Evolutionary conservation across 441 rosid species (phyloP).

Genomic region (Brassica hybrid): DNA sequence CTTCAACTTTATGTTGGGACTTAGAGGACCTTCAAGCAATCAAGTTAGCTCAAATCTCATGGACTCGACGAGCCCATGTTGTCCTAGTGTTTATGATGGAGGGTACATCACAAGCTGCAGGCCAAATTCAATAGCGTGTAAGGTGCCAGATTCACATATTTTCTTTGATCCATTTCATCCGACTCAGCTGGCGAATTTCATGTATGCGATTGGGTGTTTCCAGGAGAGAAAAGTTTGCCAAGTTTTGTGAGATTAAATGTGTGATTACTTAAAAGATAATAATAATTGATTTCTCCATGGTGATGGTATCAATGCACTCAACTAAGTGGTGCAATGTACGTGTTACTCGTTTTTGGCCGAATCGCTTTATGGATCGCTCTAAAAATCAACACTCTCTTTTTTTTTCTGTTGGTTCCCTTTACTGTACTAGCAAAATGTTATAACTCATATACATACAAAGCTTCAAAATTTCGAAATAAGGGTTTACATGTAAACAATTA

Average conservation of each 20-base stretch:
- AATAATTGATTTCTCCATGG: too few species aligned
- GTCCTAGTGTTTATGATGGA: slow-evolving; percentile 11
- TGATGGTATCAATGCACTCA: background rate
- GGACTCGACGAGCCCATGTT: slow-evolving; percentile 16
- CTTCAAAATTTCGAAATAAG: too few species aligned
- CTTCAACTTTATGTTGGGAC: slow-evolving; percentile 14
- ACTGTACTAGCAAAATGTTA: too few species aligned
- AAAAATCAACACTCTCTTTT: too few species aligned
- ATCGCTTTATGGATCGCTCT: too few species aligned
- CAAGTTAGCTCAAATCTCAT: background rate
- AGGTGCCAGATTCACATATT: background rate
- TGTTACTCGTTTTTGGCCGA: too few species aligned
- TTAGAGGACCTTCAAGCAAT: background rate
- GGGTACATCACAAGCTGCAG: background rate
- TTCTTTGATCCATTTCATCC: slow-evolving; percentile 18
- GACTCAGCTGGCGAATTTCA: slow-evolving; percentile 11
- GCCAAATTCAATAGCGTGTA: background rate
- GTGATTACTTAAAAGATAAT: background rate
- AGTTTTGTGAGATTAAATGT: background rate
- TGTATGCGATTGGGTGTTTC: slow-evolving; percentile 4
- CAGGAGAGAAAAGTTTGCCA: slow-evolving; percentile 4
- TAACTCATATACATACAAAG: too few species aligned
- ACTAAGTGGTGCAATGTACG: too few species aligned
- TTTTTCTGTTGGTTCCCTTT: too few species aligned
- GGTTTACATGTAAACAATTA: too few species aligned